Evolutionary conservation across 2,329 filamentous ascomycete genomes (phyloP).

Genomic region (Penicillium sp.): DNA sequence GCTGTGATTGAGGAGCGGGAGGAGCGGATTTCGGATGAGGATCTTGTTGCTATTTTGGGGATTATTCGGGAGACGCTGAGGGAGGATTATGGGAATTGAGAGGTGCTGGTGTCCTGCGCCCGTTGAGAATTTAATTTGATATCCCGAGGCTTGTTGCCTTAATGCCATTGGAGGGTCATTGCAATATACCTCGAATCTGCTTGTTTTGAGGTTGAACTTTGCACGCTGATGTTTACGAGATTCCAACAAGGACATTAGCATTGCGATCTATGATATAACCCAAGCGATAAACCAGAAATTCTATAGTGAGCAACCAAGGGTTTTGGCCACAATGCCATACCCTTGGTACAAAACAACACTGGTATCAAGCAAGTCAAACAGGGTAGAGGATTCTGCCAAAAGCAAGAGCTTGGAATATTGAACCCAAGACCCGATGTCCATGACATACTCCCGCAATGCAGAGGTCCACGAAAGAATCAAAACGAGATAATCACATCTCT

Average conservation of each 20-base stretch:
- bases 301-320: background rate
- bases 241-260: background rate
- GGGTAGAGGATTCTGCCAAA: background rate
- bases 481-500: background rate
- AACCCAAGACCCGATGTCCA: background rate
- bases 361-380: slow-evolving; percentile 9
- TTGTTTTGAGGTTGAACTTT: background rate
- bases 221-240: background rate
- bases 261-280: slow-evolving; percentile 8
- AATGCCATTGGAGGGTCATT: background rate
- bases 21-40: slow-evolving; percentile 42
- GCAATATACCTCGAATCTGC: no score
- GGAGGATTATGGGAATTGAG: slow-evolving; percentile 14
- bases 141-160: slow-evolving; percentile 13
- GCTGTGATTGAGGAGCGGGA: slow-evolving; percentile 48
- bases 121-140: slow-evolving; percentile 6
- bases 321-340: background rate
- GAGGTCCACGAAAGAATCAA: no score
- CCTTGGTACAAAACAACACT: slow-evolving; percentile 2
- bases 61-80: slow-evolving; percentile 41
- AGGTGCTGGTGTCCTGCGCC: background rate
- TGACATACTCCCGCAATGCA: background rate
- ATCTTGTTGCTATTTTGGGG: slow-evolving; percentile 38
- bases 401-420: background rate
- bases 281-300: background rate